Base-by-base conservation (phyloP, 2,329 filamentous ascomycete species). In the Talaromyces verruculosus region DNA sequence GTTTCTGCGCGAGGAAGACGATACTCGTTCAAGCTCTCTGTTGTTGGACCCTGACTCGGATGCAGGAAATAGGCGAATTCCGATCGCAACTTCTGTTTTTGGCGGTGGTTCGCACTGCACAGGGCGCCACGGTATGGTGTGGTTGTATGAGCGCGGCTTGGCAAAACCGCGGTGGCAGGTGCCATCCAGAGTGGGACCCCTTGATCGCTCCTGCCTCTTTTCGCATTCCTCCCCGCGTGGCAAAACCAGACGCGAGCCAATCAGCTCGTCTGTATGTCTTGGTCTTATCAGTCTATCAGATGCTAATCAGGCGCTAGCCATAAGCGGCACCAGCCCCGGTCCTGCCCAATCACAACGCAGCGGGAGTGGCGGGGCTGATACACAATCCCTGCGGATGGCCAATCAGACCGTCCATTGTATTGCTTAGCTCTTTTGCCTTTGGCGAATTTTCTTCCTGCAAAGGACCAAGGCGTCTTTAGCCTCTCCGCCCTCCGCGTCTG, bases 191-290 rank as follows among this genome's bases (percentile, higher is more conserved):
- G 43, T 61, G 59, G 59, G 59, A 30, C 0, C 19, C 15, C 10
- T 15, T 17, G 28, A 28, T 60, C 22, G 17, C 57, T 59, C 57
- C 57, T 60, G 57, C 57, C 57, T 45, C n/a, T 11, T 60, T 60
- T 60, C 22, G 57, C 37, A 60, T n/a, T 13, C 37, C 19, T 37
- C 53, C 35, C 19, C 53, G 53, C 53, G 33, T 17, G 53, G 53
- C 53, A 57, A 57, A 33, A 11, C 17, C 6, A 22, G 10, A 19
- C 30, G 10, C 1, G 15, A 57, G 51, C 51, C 51, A 57, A 57
- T 57, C 51, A 57, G n/a, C 10, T 17, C 11, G 53, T 19, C 25
- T 10, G 4, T 1, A 1, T 5, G 17, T 1, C 33, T 5, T 22
- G 1, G 3, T 33, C 25, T 33, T 53, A 53, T 53, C 53, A 11